Evolutionary conservation across 2,329 filamentous ascomycete genomes (phyloP).

Genomic region (Seiridium unicorne): DNA sequence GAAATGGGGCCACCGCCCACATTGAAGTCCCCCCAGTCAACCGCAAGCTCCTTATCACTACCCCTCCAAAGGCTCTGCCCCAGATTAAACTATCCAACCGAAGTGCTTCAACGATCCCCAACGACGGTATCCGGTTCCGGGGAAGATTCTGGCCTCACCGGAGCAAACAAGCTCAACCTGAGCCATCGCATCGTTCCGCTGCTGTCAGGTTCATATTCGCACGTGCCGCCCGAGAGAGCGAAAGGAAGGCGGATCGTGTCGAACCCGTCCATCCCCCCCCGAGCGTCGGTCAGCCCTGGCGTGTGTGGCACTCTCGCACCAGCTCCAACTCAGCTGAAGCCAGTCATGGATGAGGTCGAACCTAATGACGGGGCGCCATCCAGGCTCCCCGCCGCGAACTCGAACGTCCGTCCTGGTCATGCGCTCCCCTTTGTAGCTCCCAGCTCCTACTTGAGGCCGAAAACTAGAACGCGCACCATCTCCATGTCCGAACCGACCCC

Average conservation of each 20-base stretch:
- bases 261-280: too few relatives aligned
- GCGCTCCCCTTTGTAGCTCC: conserved; percentile 59
- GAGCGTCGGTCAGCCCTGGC: not conserved
- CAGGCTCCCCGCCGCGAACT: conserved; percentile 6
- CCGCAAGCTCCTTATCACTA: conserved; percentile 3
- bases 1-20: not conserved
- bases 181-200: too few relatives aligned
- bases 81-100: not conserved
- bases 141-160: too few relatives aligned
- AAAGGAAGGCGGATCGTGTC: too few relatives aligned
- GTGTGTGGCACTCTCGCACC: not conserved
- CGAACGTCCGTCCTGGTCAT: conserved; percentile 31
- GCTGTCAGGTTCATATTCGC: too few relatives aligned
- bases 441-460: conserved; percentile 54
- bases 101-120: not conserved
- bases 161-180: too few relatives aligned
- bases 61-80: conserved; percentile 1
- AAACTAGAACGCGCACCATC: conserved; percentile 37
- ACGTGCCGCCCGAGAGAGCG: too few relatives aligned
- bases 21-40: not conserved
- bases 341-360: conserved; percentile 6
- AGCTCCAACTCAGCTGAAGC: not conserved
- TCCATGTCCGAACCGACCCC: conserved; percentile 41
- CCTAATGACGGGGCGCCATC: conserved; percentile 3
- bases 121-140: too few relatives aligned